phyloP scores from a whole-genome alignment of 768 basidiomycete species.

The Pleurotus sapidus region DNA sequence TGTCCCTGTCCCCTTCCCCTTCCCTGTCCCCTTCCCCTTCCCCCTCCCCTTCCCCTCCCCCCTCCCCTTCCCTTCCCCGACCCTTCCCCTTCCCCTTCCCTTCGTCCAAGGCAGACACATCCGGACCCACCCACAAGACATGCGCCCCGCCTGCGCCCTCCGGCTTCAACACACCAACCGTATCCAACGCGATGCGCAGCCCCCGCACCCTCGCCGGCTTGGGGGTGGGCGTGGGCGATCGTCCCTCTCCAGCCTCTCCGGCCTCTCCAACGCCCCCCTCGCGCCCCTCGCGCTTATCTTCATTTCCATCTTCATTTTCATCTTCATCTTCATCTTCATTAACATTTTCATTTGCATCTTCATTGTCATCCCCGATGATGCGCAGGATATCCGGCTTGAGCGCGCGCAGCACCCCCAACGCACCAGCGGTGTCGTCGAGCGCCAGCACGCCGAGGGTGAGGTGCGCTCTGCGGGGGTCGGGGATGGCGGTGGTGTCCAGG shows the following conservation, averaged over 20 bases:
- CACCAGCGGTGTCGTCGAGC: slow-evolving; percentile 36
- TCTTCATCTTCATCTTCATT: too few species aligned
- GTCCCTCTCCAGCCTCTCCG: too few species aligned
- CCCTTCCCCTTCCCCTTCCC: too few species aligned
- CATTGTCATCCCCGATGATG: too few species aligned
- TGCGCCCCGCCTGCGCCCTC: slow-evolving; percentile 34
- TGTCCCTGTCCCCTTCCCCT: background rate
- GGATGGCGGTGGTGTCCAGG: slow-evolving; percentile 57
- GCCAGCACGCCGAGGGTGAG: slow-evolving; percentile 76
- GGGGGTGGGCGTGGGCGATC: too few species aligned
- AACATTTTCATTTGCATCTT: too few species aligned
- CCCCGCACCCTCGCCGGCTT: slow-evolving; percentile 9
- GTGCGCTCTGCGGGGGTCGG: slow-evolving; percentile 60
- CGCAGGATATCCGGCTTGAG: slow-evolving; percentile 39
- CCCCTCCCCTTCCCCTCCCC: too few species aligned
- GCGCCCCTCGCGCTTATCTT: too few species aligned
- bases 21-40: too few species aligned
- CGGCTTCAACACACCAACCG: slow-evolving; percentile 44
- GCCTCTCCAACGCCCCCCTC: too few species aligned
- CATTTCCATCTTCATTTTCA: too few species aligned
- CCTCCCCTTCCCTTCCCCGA: too few species aligned
- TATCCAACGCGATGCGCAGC: slow-evolving; percentile 36
- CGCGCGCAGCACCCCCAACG: slow-evolving; percentile 38
- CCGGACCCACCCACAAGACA: slow-evolving; percentile 56
- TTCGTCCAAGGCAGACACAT: slow-evolving; percentile 14